phyloP scores from a whole-genome alignment of 768 basidiomycete genomes.

The Phlebiopsis gigantea region DNA sequence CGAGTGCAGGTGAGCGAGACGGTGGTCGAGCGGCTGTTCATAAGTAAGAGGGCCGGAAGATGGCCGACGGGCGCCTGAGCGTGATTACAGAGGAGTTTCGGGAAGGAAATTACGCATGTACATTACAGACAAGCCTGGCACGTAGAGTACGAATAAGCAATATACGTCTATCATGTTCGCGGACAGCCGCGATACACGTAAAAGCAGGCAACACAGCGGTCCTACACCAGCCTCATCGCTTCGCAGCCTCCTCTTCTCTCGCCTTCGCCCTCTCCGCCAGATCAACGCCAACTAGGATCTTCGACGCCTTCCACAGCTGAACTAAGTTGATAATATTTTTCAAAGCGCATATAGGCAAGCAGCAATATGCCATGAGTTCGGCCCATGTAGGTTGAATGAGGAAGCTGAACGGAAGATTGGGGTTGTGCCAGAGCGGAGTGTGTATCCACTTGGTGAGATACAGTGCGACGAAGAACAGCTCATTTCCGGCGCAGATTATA shows the following conservation, averaged over 20 bases:
- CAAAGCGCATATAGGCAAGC: constrained; percentile 60
- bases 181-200: background rate
- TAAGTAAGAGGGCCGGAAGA: background rate
- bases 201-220: background rate
- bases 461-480: constrained; percentile 90
- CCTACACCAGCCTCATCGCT: constrained; percentile 14
- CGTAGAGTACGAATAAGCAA: constrained; percentile 6
- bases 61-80: background rate
- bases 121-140: constrained; percentile 4
- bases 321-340: constrained; percentile 96
- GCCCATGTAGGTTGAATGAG: constrained; percentile 63
- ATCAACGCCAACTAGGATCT: constrained; percentile 91
- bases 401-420: constrained; percentile 21
- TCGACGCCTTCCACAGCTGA: constrained; percentile 97
- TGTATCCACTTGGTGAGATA: constrained; percentile 88
- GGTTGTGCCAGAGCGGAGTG: constrained; percentile 55
- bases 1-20: background rate
- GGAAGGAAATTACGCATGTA: constrained; percentile 2
- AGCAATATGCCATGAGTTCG: constrained; percentile 57
- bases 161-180: constrained; percentile 9
- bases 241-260: constrained; percentile 33
- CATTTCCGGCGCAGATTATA: constrained; percentile 91
- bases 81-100: background rate
- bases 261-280: constrained; percentile 77
- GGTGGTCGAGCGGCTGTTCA: background rate